Conservation (phyloP, 169 alveolate species). For the Cyclospora cayetanensis region DNA sequence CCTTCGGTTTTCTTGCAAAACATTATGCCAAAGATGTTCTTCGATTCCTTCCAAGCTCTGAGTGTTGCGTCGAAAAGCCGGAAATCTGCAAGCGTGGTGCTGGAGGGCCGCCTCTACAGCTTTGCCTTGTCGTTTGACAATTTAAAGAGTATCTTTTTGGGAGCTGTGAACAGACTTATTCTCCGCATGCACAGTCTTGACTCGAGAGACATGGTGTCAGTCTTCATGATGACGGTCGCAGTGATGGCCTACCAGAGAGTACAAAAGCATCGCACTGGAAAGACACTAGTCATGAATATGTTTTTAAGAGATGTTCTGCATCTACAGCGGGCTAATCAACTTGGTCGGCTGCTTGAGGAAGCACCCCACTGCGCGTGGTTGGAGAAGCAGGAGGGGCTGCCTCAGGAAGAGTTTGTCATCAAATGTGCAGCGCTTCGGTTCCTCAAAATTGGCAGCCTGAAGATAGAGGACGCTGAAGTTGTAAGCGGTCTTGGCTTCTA, state of each 20-base stretch:
- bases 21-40: conserved; percentile 64
- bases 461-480: neutral
- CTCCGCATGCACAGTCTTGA: conserved; percentile 62
- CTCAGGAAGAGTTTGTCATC: neutral
- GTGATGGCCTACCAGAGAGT: conserved; percentile 58
- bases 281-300: conserved; percentile 48
- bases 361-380: conserved; percentile 67
- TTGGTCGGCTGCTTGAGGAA: neutral
- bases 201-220: conserved; percentile 52
- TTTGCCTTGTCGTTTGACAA: conserved; percentile 46
- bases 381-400: neutral
- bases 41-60: conserved; percentile 40
- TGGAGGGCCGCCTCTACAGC: conserved; percentile 66
- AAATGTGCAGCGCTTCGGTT: conserved; percentile 58
- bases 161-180: conserved; percentile 28
- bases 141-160: conserved; percentile 12
- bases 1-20: conserved; percentile 62
- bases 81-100: neutral
- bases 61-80: neutral
- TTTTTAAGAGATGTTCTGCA: conserved; percentile 40
- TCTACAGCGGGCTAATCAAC: neutral
- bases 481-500: neutral
- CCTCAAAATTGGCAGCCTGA: conserved; percentile 54
- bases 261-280: conserved; percentile 69
- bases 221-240: conserved; percentile 36